Evolutionary conservation across 2,329 filamentous ascomycete species (phyloP), one percentile per base, ranked within the genome.

Genomic region (Venturia nashicola): DNA sequence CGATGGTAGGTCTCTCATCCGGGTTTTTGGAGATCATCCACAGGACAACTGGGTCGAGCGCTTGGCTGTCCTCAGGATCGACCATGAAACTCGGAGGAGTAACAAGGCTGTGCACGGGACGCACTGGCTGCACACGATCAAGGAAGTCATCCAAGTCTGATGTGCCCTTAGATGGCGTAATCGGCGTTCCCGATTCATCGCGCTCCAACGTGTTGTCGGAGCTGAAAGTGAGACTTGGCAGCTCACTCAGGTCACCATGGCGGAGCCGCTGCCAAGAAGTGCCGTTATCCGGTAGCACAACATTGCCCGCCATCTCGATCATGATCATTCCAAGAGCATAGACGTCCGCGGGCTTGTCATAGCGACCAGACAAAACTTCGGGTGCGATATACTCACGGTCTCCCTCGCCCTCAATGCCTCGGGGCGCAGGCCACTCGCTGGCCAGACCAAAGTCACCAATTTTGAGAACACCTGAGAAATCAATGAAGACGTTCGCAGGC

Each of bases 301-400:
- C 91, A 71, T 99, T 99, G 67, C 89, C 91, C 34, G 91, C 93
- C 70, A 92, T 94, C 77, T 99, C 94, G 61, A 97, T 85, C 73
- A 96, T 89, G 74, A 97, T 96, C 70, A 97, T 84, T 61, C 94
- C 94, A 39, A 99, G 84, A 12, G 94, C 90, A 75, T 97, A 99
- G 61, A 99, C 84, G 74, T 99, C 94, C 43, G 91, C 89, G 44
- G 93, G 89, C 74, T 93, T 94, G 76, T 96, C 91, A 69, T 89
- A 94, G 67, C 86, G 84, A 51, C 92, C 93, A 71, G 85, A 85
- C 23, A 99, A 84, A 66, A 96, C 91, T 75, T 99, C 94, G 0
- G 92, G 92, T 0, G 90, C 93, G 72, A 99, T 93, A 73, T 99
- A 99, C 73, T 96, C 90, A 61, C 94, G 89, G 73, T 99, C 94